Percentiles rank a stretch among this genome's conserved stretches.
Conservation (phyloP, 1,139 yeast species). For the Pichia sp. region DNA sequence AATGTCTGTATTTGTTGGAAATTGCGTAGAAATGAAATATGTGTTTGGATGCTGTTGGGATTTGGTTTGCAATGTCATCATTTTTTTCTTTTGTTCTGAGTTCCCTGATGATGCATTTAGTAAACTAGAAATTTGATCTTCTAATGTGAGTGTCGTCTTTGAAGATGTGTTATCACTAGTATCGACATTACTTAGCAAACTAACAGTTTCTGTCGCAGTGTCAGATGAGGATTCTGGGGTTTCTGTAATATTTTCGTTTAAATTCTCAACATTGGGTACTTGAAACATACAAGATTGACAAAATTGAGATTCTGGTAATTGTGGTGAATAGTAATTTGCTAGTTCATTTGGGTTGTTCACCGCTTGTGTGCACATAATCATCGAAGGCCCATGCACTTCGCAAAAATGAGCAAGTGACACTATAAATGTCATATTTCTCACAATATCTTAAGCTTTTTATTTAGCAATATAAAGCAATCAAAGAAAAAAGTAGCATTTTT, state of each 20-base stretch:
- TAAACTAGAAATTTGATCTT: constrained; percentile 11
- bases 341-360: constrained; percentile 30
- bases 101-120: constrained; percentile 1
- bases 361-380: constrained; percentile 65
- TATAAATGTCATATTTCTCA: constrained; percentile 32
- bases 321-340: constrained; percentile 24
- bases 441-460: no score
- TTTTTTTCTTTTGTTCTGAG: constrained; percentile 3
- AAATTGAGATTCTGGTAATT: constrained; percentile 37
- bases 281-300: constrained; percentile 54
- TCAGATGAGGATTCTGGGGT: no score
- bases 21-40: constrained; percentile 48
- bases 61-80: constrained; percentile 15
- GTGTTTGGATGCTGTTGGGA: constrained; percentile 9
- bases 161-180: not conserved
- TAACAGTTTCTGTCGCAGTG: not conserved
- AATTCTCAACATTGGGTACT: constrained; percentile 12
- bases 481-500: no score
- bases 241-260: no score
- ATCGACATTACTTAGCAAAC: not conserved
- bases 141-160: constrained; percentile 9
- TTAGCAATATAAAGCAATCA: no score
- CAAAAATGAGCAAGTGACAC: constrained; percentile 76
- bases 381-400: constrained; percentile 79
- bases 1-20: constrained; percentile 51